Base-by-base conservation (phyloP, 306 rosid species). In the Inga leiocalycina region DNA sequence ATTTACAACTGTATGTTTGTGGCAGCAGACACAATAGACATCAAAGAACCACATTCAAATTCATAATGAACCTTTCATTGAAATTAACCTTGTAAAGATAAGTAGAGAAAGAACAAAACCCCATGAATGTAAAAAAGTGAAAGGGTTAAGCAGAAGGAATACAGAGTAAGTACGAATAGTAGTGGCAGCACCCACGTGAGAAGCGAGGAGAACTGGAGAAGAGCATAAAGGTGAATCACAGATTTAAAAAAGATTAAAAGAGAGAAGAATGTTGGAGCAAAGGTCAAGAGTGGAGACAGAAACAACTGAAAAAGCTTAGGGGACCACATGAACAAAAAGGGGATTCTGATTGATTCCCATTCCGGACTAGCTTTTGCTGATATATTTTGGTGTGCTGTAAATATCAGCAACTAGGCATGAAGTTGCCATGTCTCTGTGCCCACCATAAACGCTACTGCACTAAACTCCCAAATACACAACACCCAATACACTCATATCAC, bases 291-390 rank as follows among this genome's bases (percentile, higher is more conserved):
- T 84, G 74, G 82, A 84, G 85, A 85, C 73, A 80, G 76, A 45
- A 44, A 74, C 82, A 77, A 61, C 82, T 78, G 82, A 84, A 74
- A 39, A 86, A 86, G 78, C 71, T 82, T 34, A 11, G 32, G 87
- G 87, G 86, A 82, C 86, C 89, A 89, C 83, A 20, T 24, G 37
- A 70, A 69, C 44, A 61, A 78, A 5, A 80, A 84, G 75, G 80
- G 83, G 82, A 85, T 64, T 87, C 82, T 56, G 94, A 89, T 84
- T 90, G 94, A 89, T 84, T 90, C 89, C 80, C 70, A 80, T 41
- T 39, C 32, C 65, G 44, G 72, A 62, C 45, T 34, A 66, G 71
- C 78, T 76, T 72, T 82, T 30, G 41, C 41, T 74, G 86, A 70
- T 74, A 79, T 27, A 62, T 79, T 75, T 87, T 46, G 83, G 34